Percentiles rank a stretch among this genome's conserved stretches.
Conservation (phyloP, 805 yeast species). For the Candida loeiensis region DNA sequence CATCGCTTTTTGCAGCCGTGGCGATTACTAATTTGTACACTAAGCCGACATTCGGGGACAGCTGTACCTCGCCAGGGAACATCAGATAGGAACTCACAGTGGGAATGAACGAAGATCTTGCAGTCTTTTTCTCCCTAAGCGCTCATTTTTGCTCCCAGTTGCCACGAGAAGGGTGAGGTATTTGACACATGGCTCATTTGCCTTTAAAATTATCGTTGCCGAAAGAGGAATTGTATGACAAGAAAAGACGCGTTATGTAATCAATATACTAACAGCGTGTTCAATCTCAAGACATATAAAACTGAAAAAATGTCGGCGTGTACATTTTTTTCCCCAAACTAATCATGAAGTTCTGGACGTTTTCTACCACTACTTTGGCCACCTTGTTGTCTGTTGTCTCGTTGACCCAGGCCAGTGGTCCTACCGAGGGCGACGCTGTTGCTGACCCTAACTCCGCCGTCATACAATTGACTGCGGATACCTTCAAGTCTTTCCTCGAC, state of each 20-base stretch:
- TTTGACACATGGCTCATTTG: not conserved
- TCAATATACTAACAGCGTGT: constrained; percentile 6
- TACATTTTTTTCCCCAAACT: not conserved
- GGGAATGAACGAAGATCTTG: too few relatives aligned
- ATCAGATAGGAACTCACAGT: too few relatives aligned
- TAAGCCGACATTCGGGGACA: too few relatives aligned
- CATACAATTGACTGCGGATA: constrained; percentile 65
- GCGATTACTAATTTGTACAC: too few relatives aligned
- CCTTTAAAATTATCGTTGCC: not conserved
- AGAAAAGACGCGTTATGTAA: constrained; percentile 1
- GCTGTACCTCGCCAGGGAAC: too few relatives aligned
- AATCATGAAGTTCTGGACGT: constrained; percentile 40
- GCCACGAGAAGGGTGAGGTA: too few relatives aligned
- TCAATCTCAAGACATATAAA: constrained; percentile 4
- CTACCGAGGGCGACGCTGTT: constrained; percentile 54
- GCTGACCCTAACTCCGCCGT: constrained; percentile 87
- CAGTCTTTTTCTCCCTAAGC: too few relatives aligned
- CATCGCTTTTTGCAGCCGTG: too few relatives aligned
- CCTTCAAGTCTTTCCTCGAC: constrained; percentile 61
- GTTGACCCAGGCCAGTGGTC: constrained; percentile 33
- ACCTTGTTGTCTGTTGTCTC: constrained; percentile 35
- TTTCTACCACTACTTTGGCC: constrained; percentile 36
- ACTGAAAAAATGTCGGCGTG: not conserved
- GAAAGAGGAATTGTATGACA: not conserved
- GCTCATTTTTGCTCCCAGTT: too few relatives aligned